Conservation (phyloP, 345 rosid species). For the Aethionema arabicum region DNA sequence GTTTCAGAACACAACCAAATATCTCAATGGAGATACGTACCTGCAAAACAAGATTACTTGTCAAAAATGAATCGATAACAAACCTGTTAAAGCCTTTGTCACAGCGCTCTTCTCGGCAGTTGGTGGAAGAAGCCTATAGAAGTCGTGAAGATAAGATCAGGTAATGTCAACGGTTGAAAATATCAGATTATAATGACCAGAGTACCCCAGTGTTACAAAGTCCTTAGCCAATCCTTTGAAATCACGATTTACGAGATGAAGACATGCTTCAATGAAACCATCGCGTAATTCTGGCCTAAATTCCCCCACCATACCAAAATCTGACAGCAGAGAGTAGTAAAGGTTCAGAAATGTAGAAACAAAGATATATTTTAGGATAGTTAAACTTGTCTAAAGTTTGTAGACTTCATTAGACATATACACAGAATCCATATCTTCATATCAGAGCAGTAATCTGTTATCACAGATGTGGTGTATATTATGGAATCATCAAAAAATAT, state of each 20-base stretch:
- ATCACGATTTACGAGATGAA: constrained; percentile 95
- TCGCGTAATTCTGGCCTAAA: constrained; percentile 86
- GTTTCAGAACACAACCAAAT: constrained; percentile 20
- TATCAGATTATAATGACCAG: constrained; percentile 31
- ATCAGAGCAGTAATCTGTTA: constrained; percentile 3
- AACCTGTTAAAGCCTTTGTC: constrained; percentile 86
- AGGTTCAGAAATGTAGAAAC: constrained; percentile 34
- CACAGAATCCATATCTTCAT: constrained; percentile 11
- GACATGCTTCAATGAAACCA: constrained; percentile 95
- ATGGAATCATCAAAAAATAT: not conserved
- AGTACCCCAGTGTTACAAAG: constrained; percentile 92
- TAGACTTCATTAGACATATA: constrained; percentile 9
- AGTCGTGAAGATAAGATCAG: constrained; percentile 27
- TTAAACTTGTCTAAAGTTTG: constrained; percentile 10
- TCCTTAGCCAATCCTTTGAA: constrained; percentile 82
- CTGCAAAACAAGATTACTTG: constrained; percentile 8
- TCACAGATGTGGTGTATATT: not conserved
- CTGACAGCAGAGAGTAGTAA: constrained; percentile 43
- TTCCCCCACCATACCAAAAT: constrained; percentile 99
- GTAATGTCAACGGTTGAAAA: constrained; percentile 27
- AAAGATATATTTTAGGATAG: constrained; percentile 11
- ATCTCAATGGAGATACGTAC: not conserved
- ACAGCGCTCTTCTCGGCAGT: constrained; percentile 78
- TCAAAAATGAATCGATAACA: constrained; percentile 20
- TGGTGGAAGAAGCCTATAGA: constrained; percentile 83